These are phyloP conservation scores for Geotrichum phurueaensis DNA, from an alignment of 1,139 yeast genomes.

Conservation along the genomic window DNA sequence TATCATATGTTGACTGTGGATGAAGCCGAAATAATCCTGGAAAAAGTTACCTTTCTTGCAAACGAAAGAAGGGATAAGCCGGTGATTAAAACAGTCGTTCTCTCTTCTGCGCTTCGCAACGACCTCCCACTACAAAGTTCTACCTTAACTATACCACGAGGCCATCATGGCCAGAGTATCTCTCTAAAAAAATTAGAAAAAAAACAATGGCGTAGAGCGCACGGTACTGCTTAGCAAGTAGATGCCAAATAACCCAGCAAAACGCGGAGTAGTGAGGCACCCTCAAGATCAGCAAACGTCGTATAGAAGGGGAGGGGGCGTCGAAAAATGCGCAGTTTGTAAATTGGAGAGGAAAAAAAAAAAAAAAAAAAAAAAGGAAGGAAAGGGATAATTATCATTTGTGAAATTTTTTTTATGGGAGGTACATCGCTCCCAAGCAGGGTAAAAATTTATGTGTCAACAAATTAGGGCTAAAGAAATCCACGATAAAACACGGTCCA, in stretches of 20 bases:
- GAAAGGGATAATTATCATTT: background rate
- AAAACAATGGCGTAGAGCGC: background rate
- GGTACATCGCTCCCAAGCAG: background rate
- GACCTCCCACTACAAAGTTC: background rate
- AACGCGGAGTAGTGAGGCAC: background rate
- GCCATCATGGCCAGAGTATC: background rate
- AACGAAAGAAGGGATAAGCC: background rate
- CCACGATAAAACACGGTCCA: no score
- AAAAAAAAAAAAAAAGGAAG: background rate
- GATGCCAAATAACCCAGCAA: background rate
- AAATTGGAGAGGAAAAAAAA: background rate
- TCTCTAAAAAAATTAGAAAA: background rate
- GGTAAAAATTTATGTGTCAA: background rate
- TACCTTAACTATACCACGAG: background rate
- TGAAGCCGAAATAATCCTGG: slow-evolving; percentile 10
- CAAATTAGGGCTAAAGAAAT: background rate
- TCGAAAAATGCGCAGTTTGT: background rate
- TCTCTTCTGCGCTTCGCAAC: background rate
- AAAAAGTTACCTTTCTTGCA: background rate
- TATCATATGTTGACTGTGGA: slow-evolving; percentile 10
- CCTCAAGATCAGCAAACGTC: background rate
- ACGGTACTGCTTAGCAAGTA: background rate
- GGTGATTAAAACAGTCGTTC: slow-evolving; percentile 5
- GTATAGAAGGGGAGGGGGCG: background rate
- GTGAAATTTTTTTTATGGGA: background rate